phyloP scores from a whole-genome alignment of 73 alveolate genomes.

The Effrenium voratum region DNA sequence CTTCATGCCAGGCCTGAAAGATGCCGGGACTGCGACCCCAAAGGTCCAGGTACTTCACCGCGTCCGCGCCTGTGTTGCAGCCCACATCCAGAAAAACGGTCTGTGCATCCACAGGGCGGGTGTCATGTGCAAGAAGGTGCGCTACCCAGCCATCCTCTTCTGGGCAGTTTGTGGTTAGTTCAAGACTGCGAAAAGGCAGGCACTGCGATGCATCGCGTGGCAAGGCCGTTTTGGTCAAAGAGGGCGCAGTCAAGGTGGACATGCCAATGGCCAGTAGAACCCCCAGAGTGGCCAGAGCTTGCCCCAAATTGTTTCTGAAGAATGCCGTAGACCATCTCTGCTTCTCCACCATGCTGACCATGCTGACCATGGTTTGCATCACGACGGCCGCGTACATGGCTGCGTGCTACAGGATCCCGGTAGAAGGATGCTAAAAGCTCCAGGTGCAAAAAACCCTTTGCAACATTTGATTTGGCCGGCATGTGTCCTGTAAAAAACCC shows the following conservation, averaged over 20 bases:
- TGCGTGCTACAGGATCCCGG: too few relatives aligned
- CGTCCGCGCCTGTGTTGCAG: neutral
- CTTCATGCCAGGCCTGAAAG: neutral
- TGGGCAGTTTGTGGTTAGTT: neutral
- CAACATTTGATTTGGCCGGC: too few relatives aligned
- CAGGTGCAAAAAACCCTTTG: too few relatives aligned
- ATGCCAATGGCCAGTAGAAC: neutral
- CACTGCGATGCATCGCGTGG: neutral
- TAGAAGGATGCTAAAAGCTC: too few relatives aligned
- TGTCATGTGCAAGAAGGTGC: neutral
- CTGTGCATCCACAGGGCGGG: neutral
- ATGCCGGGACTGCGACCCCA: neutral
- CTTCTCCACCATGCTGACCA: neutral
- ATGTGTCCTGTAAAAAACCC: too few relatives aligned
- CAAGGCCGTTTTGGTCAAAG: neutral
- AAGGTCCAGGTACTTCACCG: neutral
- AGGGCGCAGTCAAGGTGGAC: neutral
- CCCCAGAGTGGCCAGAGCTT: neutral
- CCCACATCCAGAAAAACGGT: neutral
- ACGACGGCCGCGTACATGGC: neutral
- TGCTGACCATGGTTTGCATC: neutral
- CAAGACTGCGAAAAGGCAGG: neutral
- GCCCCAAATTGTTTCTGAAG: neutral
- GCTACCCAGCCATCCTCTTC: neutral
- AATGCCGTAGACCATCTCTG: neutral